These are phyloP conservation scores for Strobilomyces dryophilus DNA, from an alignment of 768 basidiomycete species.

Conservation along the genomic window DNA sequence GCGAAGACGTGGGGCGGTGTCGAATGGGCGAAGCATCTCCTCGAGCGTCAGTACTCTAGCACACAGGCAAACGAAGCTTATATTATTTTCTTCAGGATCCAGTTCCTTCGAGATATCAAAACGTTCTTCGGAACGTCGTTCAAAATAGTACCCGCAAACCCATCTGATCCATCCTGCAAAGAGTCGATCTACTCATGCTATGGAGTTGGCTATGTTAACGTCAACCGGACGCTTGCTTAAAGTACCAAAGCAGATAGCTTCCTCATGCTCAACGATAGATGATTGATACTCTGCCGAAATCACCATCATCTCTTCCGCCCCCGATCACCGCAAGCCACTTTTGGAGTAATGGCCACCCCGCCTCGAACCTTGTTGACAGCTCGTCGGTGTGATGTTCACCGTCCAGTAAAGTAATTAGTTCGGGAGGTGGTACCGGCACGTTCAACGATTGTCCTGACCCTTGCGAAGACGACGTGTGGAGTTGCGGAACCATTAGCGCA, in stretches of 20 bases:
- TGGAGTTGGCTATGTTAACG: constrained; percentile 88
- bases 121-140: constrained; percentile 88
- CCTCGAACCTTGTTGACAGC: constrained; percentile 75
- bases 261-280: constrained; percentile 58
- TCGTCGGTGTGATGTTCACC: constrained; percentile 94
- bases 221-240: constrained; percentile 71
- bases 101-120: constrained; percentile 82
- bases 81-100: constrained; percentile 54
- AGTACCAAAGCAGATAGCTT: constrained; percentile 1
- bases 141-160: constrained; percentile 72
- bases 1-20: constrained; percentile 92
- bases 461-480: constrained; percentile 23
- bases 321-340: constrained; percentile 64
- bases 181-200: constrained; percentile 86
- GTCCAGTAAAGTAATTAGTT: constrained; percentile 62
- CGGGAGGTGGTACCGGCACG: constrained; percentile 40
- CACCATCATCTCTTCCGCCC: constrained; percentile 55
- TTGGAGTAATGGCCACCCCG: constrained; percentile 79
- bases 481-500: constrained; percentile 38
- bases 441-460: constrained; percentile 20
- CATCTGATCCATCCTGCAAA: constrained; percentile 43
- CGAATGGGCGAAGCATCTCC: constrained; percentile 79
- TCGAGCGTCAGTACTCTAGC: constrained; percentile 61
- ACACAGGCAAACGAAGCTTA: constrained; percentile 1
- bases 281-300: constrained; percentile 72